Evolutionary conservation across 2,329 filamentous ascomycete genomes (phyloP).

Genomic region (Cyphellophora europaea): DNA sequence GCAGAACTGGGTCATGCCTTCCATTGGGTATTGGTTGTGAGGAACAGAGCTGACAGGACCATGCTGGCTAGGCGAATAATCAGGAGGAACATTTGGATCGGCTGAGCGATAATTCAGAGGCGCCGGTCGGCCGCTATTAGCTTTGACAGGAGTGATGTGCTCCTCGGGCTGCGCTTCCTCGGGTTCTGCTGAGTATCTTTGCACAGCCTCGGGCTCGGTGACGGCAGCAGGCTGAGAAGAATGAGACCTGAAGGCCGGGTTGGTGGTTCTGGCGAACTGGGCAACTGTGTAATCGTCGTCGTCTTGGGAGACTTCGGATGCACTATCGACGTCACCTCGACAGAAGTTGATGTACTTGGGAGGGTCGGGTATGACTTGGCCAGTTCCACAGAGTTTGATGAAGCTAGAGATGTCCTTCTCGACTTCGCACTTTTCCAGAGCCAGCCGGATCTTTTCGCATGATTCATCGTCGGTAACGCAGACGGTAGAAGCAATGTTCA

Average conservation of each 20-base stretch:
- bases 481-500: slow-evolving; percentile 92
- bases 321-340: slow-evolving; percentile 73
- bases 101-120: slow-evolving; percentile 17
- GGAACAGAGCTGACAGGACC: slow-evolving; percentile 61
- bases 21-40: slow-evolving; percentile 86
- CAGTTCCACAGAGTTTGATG: slow-evolving; percentile 81
- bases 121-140: slow-evolving; percentile 16
- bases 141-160: slow-evolving; percentile 11
- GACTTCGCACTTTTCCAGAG: slow-evolving; percentile 90
- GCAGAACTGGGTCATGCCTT: slow-evolving; percentile 97
- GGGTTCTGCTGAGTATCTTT: slow-evolving; percentile 14
- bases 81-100: slow-evolving; percentile 27
- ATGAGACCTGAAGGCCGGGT: slow-evolving; percentile 89
- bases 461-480: slow-evolving; percentile 96
- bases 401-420: slow-evolving; percentile 88
- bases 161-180: slow-evolving; percentile 9
- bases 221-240: slow-evolving; percentile 88
- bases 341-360: slow-evolving; percentile 99
- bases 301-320: slow-evolving; percentile 79
- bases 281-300: slow-evolving; percentile 89
- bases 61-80: slow-evolving; percentile 50
- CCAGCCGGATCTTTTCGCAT: slow-evolving; percentile 90
- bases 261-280: slow-evolving; percentile 90
- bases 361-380: slow-evolving; percentile 93
- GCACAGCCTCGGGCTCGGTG: slow-evolving; percentile 6